Conservation (phyloP, 352 stramenopile species). For the Stephanocyclus meneghinianus region DNA sequence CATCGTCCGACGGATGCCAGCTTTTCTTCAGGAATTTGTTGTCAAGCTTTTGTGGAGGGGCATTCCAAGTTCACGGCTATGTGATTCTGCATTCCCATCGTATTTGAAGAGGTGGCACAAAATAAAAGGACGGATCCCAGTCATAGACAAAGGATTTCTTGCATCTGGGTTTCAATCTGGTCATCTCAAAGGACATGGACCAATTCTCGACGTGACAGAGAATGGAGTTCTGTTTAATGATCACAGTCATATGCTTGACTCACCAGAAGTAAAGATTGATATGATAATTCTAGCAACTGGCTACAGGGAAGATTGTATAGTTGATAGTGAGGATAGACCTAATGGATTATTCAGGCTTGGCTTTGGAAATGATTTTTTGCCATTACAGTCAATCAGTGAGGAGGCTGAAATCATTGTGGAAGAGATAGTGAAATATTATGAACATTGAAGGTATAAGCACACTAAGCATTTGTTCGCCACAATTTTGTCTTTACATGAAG, state of each 20-base stretch:
- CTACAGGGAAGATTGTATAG: conserved; percentile 43
- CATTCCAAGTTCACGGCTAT: conserved; percentile 44
- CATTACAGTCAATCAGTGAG: conserved; percentile 33
- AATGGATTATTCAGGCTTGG: conserved; percentile 64
- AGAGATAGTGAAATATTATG: conserved; percentile 8
- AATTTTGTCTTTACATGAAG: too few species aligned
- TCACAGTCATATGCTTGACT: neutral
- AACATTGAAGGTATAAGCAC: too few species aligned
- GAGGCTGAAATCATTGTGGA: conserved; percentile 22
- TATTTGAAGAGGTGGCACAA: conserved; percentile 54
- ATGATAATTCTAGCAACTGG: conserved; percentile 57
- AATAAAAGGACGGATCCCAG: conserved; percentile 47
- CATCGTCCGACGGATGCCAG: conserved; percentile 34
- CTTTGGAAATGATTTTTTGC: conserved; percentile 43
- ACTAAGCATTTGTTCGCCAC: too few species aligned
- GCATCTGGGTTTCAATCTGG: conserved; percentile 48
- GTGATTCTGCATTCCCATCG: conserved; percentile 50
- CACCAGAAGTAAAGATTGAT: conserved; percentile 33
- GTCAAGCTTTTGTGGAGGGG: conserved; percentile 42
- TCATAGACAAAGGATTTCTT: conserved; percentile 60
- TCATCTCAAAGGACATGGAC: conserved; percentile 55
- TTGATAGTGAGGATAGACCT: conserved; percentile 51
- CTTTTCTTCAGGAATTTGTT: conserved; percentile 41
- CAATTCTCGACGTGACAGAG: conserved; percentile 36
- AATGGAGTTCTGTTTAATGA: conserved; percentile 33